Conservation (phyloP, 2,329 filamentous ascomycete genomes). For the Stachybotrys chartarum region DNA sequence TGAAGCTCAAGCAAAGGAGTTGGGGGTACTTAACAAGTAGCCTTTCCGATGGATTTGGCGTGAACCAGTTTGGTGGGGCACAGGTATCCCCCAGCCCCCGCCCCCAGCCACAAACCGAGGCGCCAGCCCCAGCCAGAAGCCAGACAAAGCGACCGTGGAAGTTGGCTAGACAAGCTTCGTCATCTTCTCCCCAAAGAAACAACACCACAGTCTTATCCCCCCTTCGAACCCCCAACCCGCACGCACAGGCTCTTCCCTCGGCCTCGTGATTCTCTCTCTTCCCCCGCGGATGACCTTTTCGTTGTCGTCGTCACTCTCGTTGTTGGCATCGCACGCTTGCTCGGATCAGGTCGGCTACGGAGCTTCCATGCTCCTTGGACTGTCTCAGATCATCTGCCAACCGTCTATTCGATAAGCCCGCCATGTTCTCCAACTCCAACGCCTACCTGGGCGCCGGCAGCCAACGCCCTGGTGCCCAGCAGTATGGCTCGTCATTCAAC, state of each 20-base stretch:
- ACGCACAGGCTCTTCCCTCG: neutral
- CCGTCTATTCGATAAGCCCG: slow-evolving; percentile 8
- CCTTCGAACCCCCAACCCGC: neutral
- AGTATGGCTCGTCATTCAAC: slow-evolving; percentile 33
- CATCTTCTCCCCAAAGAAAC: neutral
- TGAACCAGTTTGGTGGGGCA: neutral
- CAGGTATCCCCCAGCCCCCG: neutral
- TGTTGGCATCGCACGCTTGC: neutral
- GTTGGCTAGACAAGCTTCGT: neutral
- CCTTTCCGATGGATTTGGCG: no score
- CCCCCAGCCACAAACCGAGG: neutral
- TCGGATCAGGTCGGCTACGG: slow-evolving; percentile 9
- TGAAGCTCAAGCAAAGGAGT: no score
- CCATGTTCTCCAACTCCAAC: slow-evolving; percentile 88
- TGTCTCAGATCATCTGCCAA: slow-evolving; percentile 6
- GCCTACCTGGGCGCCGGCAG: slow-evolving; percentile 74
- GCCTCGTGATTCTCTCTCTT: neutral
- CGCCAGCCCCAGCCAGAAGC: neutral
- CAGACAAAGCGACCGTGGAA: neutral
- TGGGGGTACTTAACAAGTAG: no score
- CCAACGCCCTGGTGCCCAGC: slow-evolving; percentile 62
- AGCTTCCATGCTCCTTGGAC: slow-evolving; percentile 13
- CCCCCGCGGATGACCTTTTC: neutral
- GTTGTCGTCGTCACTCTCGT: neutral
- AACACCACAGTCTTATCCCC: neutral